Base-by-base conservation (phyloP, 768 basidiomycete species). In the Suillus plorans region DNA sequence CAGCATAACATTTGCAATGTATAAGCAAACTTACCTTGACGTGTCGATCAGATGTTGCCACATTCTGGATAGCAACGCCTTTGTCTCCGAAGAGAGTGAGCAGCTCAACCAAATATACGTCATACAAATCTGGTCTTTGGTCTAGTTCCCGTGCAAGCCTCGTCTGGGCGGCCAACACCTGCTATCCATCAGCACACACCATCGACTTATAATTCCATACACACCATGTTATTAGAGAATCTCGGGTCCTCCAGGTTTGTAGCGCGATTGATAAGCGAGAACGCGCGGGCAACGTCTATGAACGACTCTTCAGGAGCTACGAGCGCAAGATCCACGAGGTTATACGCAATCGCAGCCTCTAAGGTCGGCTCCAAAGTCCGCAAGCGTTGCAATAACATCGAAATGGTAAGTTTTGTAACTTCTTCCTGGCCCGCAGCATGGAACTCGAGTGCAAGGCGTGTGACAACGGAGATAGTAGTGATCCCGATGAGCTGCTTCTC, bases 141-240 rank as follows among this genome's bases (percentile, higher is more conserved):
- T 83, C 77, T 34, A 97, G 73, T 68, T 94, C 92, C 72, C 89
- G 89, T 3, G 95, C 93, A 37, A 98, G 83, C 59, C 92, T 84
- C 3, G 95, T 97, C 76, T 97, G 95, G 5, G 95, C 95, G 12
- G 94, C 92, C 45, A 97, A 80, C 18, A 97, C 86, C 92, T 94
- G 68, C 4, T 66, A 16, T 59, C 12, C 18, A 41, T 65, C 34
- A 36, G 31, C 14, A 64, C 22, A 13, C 39, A 0, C 34, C 16
- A 37, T 25, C 18, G 22, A n/a, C 14, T 55, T 8, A 22, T 39
- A 31, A 6, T 55, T 37, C n/a, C 34, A n/a, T 44, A 66, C 60
- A 36, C 72, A 91, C 94, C 86, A 93, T 94, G 66, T 95, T 95
- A 70, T 92, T 95, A 2, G 94, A 93, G 72, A 91, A 91, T 28